phyloP scores from a whole-genome alignment of 2,329 filamentous ascomycete species.

The Paraphaeosphaeria minitans region DNA sequence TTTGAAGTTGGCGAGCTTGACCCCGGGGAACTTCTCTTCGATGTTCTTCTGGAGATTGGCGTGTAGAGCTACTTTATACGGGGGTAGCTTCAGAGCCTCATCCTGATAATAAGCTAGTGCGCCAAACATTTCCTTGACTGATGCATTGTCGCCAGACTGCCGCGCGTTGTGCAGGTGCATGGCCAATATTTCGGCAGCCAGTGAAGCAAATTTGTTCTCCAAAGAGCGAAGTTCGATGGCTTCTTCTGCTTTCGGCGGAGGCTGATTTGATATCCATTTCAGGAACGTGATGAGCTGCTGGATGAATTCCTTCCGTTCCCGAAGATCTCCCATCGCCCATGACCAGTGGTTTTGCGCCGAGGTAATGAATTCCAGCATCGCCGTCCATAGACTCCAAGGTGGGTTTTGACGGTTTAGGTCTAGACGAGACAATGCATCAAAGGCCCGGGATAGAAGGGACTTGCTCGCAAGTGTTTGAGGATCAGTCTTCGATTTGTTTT shows the following conservation, averaged over 20 bases:
- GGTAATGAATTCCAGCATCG: slow-evolving; percentile 84
- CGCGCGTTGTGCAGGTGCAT: slow-evolving; percentile 89
- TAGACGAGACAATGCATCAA: slow-evolving; percentile 72
- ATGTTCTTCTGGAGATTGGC: slow-evolving; percentile 86
- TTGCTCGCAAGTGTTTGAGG: slow-evolving; percentile 52
- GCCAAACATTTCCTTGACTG: slow-evolving; percentile 73
- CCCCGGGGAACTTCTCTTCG: slow-evolving; percentile 73
- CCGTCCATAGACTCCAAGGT: slow-evolving; percentile 62
- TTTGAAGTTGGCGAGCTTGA: slow-evolving; percentile 79
- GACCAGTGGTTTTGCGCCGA: slow-evolving; percentile 94
- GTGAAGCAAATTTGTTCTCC: slow-evolving; percentile 69
- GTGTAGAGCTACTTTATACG: slow-evolving; percentile 88
- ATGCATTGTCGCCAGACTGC: slow-evolving; percentile 70
- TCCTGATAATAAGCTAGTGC: slow-evolving; percentile 80
- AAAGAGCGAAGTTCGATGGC: slow-evolving; percentile 37
- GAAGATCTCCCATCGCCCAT: slow-evolving; percentile 83
- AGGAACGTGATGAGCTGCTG: slow-evolving; percentile 73
- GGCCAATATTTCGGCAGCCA: slow-evolving; percentile 84
- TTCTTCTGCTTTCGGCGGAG: slow-evolving; percentile 28
- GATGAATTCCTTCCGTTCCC: slow-evolving; percentile 75
- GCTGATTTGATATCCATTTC: slow-evolving; percentile 47
- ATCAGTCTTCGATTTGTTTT: slow-evolving; percentile 56
- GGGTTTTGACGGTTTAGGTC: slow-evolving; percentile 63
- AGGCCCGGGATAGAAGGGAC: slow-evolving; percentile 75
- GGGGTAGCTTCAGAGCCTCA: slow-evolving; percentile 76